Conservation (phyloP, 345 rosid species). For the Syzygium jambos region DNA sequence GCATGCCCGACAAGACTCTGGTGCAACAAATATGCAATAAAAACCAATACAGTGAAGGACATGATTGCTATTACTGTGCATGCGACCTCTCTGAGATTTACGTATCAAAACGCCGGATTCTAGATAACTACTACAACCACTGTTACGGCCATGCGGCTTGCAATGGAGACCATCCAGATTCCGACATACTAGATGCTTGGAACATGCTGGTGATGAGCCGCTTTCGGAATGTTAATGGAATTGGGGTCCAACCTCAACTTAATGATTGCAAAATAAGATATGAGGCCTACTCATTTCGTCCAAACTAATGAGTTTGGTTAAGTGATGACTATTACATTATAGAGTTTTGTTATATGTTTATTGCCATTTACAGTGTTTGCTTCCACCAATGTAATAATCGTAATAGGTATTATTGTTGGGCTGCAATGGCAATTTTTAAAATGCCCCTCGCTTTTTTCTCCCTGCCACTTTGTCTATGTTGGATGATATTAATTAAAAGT, state of each 20-base stretch:
- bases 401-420: too few species aligned
- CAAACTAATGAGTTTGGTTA: not conserved
- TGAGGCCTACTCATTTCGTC: not conserved
- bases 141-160: too few species aligned
- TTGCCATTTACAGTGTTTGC: too few species aligned
- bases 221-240: not conserved
- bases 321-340: too few species aligned
- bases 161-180: too few species aligned
- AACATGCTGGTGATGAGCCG: not conserved
- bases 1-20: too few species aligned
- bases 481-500: not conserved
- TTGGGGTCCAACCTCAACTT: not conserved
- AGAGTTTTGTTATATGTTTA: too few species aligned
- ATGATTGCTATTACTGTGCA: not conserved
- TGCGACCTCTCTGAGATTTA: not conserved
- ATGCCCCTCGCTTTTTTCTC: not conserved
- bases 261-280: not conserved
- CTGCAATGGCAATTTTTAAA: too few species aligned
- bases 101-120: too few species aligned
- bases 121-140: not conserved
- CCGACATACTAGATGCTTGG: not conserved
- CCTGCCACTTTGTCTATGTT: not conserved
- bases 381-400: not conserved
- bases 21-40: too few species aligned
- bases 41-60: not conserved